These are phyloP conservation scores for Phylloporus gajari DNA, from an alignment of 1,284 basidiomycete genomes.

Conservation along the genomic window DNA sequence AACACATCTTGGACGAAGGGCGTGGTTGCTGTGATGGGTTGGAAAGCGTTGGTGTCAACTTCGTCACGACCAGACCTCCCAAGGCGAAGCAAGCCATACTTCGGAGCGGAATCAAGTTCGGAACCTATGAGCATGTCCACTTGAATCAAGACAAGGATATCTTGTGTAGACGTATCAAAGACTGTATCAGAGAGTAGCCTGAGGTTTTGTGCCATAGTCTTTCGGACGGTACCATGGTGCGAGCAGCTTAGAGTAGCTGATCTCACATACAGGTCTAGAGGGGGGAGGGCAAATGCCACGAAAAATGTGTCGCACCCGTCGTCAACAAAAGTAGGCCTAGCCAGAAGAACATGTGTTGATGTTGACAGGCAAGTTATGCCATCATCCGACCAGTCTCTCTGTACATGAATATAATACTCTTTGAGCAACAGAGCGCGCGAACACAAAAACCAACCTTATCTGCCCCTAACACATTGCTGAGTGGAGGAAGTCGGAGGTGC, in stretches of 20 bases:
- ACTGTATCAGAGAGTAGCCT: background rate
- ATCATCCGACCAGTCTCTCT: background rate
- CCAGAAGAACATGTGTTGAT: background rate
- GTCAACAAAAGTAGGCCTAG: background rate
- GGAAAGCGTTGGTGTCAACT: background rate
- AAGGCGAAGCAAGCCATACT: background rate
- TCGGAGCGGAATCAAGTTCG: background rate
- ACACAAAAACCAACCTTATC: background rate
- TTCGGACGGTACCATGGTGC: background rate
- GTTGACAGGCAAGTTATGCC: background rate
- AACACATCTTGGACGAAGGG: background rate
- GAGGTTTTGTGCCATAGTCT: background rate
- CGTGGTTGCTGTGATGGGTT: background rate
- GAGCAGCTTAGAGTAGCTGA: background rate
- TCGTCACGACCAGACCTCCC: background rate
- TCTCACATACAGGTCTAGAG: background rate
- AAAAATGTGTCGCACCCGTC: background rate
- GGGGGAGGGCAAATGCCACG: background rate
- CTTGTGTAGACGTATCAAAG: background rate
- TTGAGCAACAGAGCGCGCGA: background rate
- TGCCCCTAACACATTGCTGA: background rate
- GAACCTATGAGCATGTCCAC: background rate
- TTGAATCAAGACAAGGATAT: background rate
- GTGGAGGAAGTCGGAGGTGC: slow-evolving; percentile 10
- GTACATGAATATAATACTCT: background rate